Conservation (phyloP, 202 grass and related monocot genomes). For the Dendrocalamus latiflorus region DNA sequence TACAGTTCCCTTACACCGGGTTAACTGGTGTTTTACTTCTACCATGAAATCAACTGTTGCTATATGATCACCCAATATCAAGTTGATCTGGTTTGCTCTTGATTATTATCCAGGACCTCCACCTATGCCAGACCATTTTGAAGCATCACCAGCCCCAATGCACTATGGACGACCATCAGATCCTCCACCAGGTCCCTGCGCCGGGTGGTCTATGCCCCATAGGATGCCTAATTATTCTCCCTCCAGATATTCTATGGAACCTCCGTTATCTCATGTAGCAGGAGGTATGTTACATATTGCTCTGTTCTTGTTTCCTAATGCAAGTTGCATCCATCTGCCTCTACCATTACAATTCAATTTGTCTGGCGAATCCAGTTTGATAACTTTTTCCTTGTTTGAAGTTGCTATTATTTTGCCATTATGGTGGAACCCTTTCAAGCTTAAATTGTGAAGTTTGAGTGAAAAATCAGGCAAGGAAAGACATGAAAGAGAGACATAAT, state of each 20-base stretch:
- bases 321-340: neutral
- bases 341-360: neutral
- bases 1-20: neutral
- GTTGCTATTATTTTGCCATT: neutral
- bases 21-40: neutral
- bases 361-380: neutral
- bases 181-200: constrained; percentile 47
- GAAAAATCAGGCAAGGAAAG: neutral
- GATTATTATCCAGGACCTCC: constrained; percentile 39
- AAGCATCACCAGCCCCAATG: constrained; percentile 42
- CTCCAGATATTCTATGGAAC: constrained; percentile 49
- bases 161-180: constrained; percentile 62
- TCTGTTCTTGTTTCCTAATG: neutral
- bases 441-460: neutral
- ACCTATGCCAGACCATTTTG: constrained; percentile 39
- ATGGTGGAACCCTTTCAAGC: neutral
- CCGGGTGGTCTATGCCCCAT: constrained; percentile 56
- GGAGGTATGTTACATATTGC: constrained; percentile 46
- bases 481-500: neutral
- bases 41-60: neutral
- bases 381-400: constrained; percentile 6
- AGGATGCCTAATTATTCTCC: constrained; percentile 47
- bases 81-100: constrained; percentile 26
- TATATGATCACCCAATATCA: neutral
- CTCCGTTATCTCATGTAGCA: constrained; percentile 47